Percentiles rank a stretch among this genome's conserved stretches.
Evolutionary conservation across 2,329 filamentous ascomycete genomes (phyloP).

Genomic region (Parastagonospora nodorum): DNA sequence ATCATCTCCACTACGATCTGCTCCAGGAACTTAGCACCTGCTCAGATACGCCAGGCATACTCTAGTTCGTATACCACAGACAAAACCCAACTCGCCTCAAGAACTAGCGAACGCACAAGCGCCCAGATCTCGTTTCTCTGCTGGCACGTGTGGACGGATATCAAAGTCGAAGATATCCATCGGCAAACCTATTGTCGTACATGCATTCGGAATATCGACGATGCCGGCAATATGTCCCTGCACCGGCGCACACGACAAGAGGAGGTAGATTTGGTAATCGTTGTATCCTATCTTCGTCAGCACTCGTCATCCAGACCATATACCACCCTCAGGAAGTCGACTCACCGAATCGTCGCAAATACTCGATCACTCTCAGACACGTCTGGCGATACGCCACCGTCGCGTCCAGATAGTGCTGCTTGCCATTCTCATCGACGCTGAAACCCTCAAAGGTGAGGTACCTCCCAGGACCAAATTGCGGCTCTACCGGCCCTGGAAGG

Average conservation of each 20-base stretch:
- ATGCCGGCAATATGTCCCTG: constrained; percentile 89
- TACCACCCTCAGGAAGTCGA: background rate
- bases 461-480: constrained; percentile 80
- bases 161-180: constrained; percentile 97
- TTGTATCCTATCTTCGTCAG: constrained; percentile 52
- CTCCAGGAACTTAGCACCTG: no score
- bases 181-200: constrained; percentile 84
- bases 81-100: background rate
- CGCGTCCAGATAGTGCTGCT: constrained; percentile 87
- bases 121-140: constrained; percentile 70
- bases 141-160: constrained; percentile 70
- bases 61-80: no score
- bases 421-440: constrained; percentile 83
- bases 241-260: constrained; percentile 83
- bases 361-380: constrained; percentile 77
- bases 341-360: constrained; percentile 72
- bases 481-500: constrained; percentile 83
- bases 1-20: no score
- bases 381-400: constrained; percentile 87
- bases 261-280: constrained; percentile 82
- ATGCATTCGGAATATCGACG: constrained; percentile 87
- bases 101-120: constrained; percentile 67
- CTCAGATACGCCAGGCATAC: no score
- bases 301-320: background rate
- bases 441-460: constrained; percentile 91